phyloP scores from a whole-genome alignment of 352 stramenopile genomes.

The Phytophthora citricola region DNA sequence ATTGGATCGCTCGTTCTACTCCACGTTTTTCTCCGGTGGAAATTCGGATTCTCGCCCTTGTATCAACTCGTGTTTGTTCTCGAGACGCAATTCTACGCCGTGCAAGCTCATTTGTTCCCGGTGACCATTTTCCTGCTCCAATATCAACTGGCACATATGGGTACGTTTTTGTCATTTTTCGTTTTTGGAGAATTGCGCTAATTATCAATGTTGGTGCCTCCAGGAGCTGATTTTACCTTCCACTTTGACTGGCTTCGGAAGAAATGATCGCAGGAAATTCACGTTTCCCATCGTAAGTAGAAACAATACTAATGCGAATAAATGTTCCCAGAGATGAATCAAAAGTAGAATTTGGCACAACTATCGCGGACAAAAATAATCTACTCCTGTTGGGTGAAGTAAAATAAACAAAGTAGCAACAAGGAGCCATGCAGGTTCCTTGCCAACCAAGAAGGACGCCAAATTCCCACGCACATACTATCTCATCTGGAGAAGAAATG shows the following conservation, averaged over 20 bases:
- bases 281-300: too few relatives aligned
- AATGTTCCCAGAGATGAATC: too few relatives aligned
- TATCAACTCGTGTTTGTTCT: slow-evolving; percentile 19
- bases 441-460: too few relatives aligned
- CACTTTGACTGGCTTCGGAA: slow-evolving; percentile 1
- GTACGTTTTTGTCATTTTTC: neutral
- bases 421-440: too few relatives aligned
- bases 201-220: too few relatives aligned
- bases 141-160: slow-evolving; percentile 12
- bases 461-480: too few relatives aligned
- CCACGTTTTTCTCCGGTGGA: slow-evolving; percentile 2
- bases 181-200: neutral
- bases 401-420: too few relatives aligned
- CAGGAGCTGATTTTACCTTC: slow-evolving; percentile 9
- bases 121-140: slow-evolving; percentile 6
- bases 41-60: slow-evolving; percentile 7
- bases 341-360: too few relatives aligned
- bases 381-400: too few relatives aligned
- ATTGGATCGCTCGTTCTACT: slow-evolving; percentile 5
- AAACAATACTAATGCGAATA: too few relatives aligned
- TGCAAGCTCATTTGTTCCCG: slow-evolving; percentile 7
- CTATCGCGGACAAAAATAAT: too few relatives aligned
- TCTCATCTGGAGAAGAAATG: neutral
- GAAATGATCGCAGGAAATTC: too few relatives aligned
- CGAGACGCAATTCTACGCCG: neutral